Evolutionary conservation across 805 yeast species (phyloP).

Genomic region (Starmerella vaccinii): DNA sequence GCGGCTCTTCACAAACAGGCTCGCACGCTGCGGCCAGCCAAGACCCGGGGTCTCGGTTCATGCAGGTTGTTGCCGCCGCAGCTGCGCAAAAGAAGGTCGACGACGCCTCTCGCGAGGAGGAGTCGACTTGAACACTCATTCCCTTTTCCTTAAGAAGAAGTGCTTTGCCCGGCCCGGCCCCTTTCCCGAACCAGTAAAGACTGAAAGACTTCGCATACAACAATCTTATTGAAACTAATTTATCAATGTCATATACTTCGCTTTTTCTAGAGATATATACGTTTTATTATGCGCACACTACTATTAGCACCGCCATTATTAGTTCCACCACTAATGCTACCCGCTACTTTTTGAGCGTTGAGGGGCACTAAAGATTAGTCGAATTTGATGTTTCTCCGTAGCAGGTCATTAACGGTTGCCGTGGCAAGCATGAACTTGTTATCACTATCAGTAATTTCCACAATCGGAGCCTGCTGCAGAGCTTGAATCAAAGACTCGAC

Average conservation of each 20-base stretch:
- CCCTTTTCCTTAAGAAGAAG: no score
- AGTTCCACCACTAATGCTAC: no score
- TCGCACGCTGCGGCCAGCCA: not conserved
- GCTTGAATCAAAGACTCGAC: not conserved
- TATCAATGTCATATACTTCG: no score
- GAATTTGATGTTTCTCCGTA: not conserved
- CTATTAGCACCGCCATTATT: no score
- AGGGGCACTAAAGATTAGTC: no score
- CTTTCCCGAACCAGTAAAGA: no score
- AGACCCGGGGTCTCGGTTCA: slow-evolving; percentile 14
- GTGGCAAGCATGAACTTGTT: slow-evolving; percentile 49
- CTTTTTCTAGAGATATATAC: no score
- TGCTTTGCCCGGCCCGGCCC: no score
- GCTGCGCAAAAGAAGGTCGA: slow-evolving; percentile 17
- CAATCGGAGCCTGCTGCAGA: slow-evolving; percentile 31
- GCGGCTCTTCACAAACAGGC: not conserved
- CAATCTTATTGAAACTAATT: no score
- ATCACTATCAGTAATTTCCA: slow-evolving; percentile 46
- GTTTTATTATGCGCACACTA: no score
- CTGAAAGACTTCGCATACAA: no score
- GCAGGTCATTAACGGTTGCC: slow-evolving; percentile 33
- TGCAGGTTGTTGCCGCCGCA: slow-evolving; percentile 22
- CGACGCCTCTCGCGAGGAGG: slow-evolving; percentile 18
- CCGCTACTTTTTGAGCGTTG: no score
- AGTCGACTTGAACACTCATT: not conserved